Evolutionary conservation across 345 rosid genomes (phyloP).

Genomic region (Gossypium bickii): DNA sequence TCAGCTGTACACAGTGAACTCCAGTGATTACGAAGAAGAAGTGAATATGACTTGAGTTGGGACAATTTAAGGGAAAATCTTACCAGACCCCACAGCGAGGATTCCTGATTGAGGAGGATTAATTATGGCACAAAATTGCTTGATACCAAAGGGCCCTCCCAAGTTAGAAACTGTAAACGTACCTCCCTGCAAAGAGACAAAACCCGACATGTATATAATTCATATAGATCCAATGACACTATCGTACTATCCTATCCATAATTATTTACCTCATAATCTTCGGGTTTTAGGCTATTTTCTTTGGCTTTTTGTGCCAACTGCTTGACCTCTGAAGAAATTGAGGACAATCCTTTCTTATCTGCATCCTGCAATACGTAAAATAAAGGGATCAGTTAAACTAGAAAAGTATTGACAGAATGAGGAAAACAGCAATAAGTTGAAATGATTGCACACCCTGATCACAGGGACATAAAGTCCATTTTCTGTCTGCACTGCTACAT

Average conservation of each 20-base stretch:
- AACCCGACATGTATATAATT: slow-evolving; percentile 5
- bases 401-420: not conserved
- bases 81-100: slow-evolving; percentile 92
- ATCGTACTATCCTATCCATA: not conserved
- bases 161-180: slow-evolving; percentile 91
- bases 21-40: slow-evolving; percentile 12
- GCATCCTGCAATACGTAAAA: slow-evolving; percentile 58
- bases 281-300: slow-evolving; percentile 86
- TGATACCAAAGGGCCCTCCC: slow-evolving; percentile 98
- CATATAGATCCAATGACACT: not conserved
- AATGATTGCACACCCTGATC: slow-evolving; percentile 53
- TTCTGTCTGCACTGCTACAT: slow-evolving; percentile 95
- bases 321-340: slow-evolving; percentile 77
- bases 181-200: slow-evolving; percentile 64
- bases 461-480: slow-evolving; percentile 95
- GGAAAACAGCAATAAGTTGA: not conserved
- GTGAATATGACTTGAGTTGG: not conserved
- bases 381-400: not conserved
- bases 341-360: slow-evolving; percentile 88
- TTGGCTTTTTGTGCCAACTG: slow-evolving; percentile 82
- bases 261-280: slow-evolving; percentile 76
- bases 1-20: slow-evolving; percentile 52
- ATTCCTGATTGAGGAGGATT: slow-evolving; percentile 97
- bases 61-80: slow-evolving; percentile 11
- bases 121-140: slow-evolving; percentile 87